phyloP scores from a whole-genome alignment of 805 yeast genomes.

The Debaryomyces castellii region DNA sequence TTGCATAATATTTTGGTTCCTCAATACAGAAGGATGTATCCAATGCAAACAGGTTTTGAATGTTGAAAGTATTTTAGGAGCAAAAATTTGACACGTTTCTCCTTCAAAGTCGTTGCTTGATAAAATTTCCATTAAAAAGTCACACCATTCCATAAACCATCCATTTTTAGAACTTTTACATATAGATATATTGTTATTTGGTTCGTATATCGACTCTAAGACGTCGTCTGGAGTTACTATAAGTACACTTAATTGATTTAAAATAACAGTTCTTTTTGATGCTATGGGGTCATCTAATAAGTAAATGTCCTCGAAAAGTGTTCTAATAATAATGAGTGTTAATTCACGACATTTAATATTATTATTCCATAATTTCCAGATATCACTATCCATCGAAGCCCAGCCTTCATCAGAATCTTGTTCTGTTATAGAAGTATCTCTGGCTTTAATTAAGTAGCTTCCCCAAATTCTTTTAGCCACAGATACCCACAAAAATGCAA shows the following conservation, averaged over 20 bases:
- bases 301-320: constrained; percentile 90
- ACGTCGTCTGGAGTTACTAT: constrained; percentile 71
- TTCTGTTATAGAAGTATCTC: constrained; percentile 33
- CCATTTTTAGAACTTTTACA: constrained; percentile 77
- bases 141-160: constrained; percentile 79
- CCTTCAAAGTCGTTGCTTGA: constrained; percentile 26
- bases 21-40: constrained; percentile 77
- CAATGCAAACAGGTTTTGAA: constrained; percentile 89
- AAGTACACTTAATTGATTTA: constrained; percentile 82
- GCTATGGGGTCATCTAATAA: constrained; percentile 91
- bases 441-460: constrained; percentile 46
- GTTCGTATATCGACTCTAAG: constrained; percentile 60
- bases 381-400: constrained; percentile 81
- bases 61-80: constrained; percentile 71
- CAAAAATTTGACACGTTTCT: constrained; percentile 41
- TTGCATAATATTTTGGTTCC: constrained; percentile 61
- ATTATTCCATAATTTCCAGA: constrained; percentile 72
- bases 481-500: constrained; percentile 89
- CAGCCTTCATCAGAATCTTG: constrained; percentile 66
- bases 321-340: constrained; percentile 73
- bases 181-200: constrained; percentile 57
- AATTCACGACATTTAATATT: constrained; percentile 69
- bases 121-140: constrained; percentile 33
- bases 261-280: constrained; percentile 68
- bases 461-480: constrained; percentile 94